Percentiles rank a stretch among this genome's conserved stretches.
phyloP scores from a whole-genome alignment of 768 basidiomycete species.

The Tulasnella sp. region DNA sequence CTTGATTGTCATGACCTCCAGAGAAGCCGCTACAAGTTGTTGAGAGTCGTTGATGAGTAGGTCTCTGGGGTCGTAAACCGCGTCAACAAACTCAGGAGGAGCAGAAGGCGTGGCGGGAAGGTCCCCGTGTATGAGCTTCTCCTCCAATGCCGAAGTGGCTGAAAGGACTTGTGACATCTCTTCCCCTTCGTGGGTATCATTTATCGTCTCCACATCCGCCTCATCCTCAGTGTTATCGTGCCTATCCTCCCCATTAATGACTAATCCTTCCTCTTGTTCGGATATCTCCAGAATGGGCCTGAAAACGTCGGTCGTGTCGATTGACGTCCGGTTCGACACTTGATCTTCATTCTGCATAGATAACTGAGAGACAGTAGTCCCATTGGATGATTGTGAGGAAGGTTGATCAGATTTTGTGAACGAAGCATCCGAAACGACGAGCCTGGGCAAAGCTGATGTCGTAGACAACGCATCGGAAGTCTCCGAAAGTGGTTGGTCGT shows the following conservation, averaged over 20 bases:
- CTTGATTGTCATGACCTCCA: conserved; percentile 86
- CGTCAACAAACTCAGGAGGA: conserved; percentile 20
- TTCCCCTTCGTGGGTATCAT: conserved; percentile 34
- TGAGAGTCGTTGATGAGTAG: conserved; percentile 87
- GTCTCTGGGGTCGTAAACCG: conserved; percentile 57
- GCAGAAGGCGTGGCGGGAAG: conserved; percentile 38
- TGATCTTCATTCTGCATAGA: neutral
- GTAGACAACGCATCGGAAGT: neutral
- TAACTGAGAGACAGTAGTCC: conserved; percentile 7
- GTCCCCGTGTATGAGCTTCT: conserved; percentile 44
- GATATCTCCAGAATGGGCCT: neutral
- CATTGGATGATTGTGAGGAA: conserved; percentile 4
- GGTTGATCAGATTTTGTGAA: neutral
- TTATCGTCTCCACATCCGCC: neutral
- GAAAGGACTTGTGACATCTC: conserved; percentile 27
- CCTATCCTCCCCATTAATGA: neutral
- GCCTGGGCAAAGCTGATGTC: neutral
- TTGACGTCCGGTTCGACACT: neutral
- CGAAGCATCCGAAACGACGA: neutral
- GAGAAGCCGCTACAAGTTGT: conserved; percentile 78
- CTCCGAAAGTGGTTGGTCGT: neutral
- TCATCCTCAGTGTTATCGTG: neutral
- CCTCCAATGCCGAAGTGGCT: conserved; percentile 36
- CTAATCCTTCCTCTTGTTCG: neutral
- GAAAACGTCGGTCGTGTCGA: conserved; percentile 1